phyloP scores from a whole-genome alignment of 2,329 filamentous ascomycete genomes.

The Myriangium duriaei region DNA sequence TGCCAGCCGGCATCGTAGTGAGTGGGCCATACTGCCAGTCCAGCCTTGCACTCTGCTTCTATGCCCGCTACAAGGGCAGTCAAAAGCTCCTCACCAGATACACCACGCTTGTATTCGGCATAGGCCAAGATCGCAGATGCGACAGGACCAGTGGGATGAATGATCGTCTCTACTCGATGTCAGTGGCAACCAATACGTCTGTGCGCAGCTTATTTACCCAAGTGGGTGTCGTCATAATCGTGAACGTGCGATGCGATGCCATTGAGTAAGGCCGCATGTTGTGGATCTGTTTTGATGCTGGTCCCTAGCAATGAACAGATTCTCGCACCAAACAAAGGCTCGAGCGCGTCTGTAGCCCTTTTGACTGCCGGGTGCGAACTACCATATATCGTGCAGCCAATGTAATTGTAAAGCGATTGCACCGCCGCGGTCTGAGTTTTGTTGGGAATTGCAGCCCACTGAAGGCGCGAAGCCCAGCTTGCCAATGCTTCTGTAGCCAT shows the following conservation, averaged over 20 bases:
- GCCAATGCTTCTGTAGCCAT: conserved; percentile 39
- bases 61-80: conserved; percentile 40
- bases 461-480: conserved; percentile 34
- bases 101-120: conserved; percentile 28
- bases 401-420: conserved; percentile 42
- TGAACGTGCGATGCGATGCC: conserved; percentile 44
- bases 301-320: conserved; percentile 27
- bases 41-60: conserved; percentile 41
- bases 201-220: too few relatives aligned
- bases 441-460: conserved; percentile 28
- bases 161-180: conserved; percentile 43
- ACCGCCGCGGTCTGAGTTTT: conserved; percentile 33
- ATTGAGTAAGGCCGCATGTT: conserved; percentile 41
- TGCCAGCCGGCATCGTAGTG: conserved; percentile 47
- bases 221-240: conserved; percentile 46
- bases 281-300: conserved; percentile 29
- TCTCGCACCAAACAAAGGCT: conserved; percentile 26
- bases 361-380: conserved; percentile 34
- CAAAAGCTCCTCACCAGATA: conserved; percentile 37
- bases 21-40: conserved; percentile 39
- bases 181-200: too few relatives aligned
- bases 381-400: conserved; percentile 41
- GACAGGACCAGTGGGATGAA: conserved; percentile 42
- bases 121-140: conserved; percentile 39
- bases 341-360: conserved; percentile 26